Percentiles rank a stretch among this genome's conserved stretches.
Conservation (phyloP, 2,329 filamentous ascomycete genomes). For the Aspergillus flavus region DNA sequence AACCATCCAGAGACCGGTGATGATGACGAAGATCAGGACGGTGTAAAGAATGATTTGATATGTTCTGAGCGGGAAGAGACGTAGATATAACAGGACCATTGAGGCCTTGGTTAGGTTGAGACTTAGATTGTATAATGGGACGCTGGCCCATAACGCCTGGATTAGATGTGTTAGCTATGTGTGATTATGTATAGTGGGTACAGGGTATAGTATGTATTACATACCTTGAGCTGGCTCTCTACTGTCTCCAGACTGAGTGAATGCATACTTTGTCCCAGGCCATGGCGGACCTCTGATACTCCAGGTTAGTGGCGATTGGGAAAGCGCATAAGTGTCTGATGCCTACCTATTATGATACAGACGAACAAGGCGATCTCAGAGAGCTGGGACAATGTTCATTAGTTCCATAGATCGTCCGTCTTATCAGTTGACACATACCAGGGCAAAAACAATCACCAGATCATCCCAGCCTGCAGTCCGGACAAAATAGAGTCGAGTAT, state of each 20-base stretch:
- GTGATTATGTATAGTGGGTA: not conserved
- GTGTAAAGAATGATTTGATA: conserved; percentile 24
- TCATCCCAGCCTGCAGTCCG: conserved; percentile 32
- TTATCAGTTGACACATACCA: conserved; percentile 17
- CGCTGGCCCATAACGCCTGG: conserved; percentile 34
- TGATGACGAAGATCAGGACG: conserved; percentile 23
- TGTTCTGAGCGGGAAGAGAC: conserved; percentile 30
- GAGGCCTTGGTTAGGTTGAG: conserved; percentile 38
- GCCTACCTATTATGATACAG: conserved; percentile 17
- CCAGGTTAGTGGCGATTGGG: not conserved
- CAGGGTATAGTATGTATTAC: not conserved
- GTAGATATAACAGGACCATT: conserved; percentile 32
- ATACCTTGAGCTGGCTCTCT: conserved; percentile 26
- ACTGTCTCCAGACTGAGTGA: conserved; percentile 10
- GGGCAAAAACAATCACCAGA: conserved; percentile 24
- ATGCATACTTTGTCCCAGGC: conserved; percentile 20
- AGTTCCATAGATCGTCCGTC: conserved; percentile 2
- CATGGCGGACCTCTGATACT: conserved; percentile 25
- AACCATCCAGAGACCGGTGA: conserved; percentile 31
- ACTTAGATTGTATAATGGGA: conserved; percentile 39
- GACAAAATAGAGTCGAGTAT: conserved; percentile 25
- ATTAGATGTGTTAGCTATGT: not conserved
- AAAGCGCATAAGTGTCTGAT: not conserved
- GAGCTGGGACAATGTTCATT: conserved; percentile 6
- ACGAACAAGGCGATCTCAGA: conserved; percentile 18